Conservation (phyloP, 108 stramenopile genomes). For the Cyclotella sp. region DNA sequence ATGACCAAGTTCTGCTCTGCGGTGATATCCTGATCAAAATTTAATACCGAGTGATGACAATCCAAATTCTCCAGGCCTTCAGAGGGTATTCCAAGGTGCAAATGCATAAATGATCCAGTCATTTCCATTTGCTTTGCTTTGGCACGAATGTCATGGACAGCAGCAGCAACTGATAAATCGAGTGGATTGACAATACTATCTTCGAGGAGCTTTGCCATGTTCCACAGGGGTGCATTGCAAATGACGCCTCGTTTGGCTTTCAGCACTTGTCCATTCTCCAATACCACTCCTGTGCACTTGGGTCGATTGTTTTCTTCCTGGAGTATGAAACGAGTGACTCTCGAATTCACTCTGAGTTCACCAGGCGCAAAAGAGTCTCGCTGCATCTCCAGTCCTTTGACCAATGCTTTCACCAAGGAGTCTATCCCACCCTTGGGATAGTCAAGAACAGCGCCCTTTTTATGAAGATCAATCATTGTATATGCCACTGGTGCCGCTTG, state of each 20-base stretch:
- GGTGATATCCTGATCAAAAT: conserved; percentile 67
- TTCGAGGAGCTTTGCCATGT: conserved; percentile 72
- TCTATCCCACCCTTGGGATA: conserved; percentile 90
- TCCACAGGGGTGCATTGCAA: conserved; percentile 89
- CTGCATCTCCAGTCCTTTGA: conserved; percentile 64
- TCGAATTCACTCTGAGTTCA: conserved; percentile 60
- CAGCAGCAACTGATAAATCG: conserved; percentile 24
- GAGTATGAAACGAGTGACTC: conserved; percentile 63
- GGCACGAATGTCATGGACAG: conserved; percentile 53
- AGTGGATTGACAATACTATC: conserved; percentile 55
- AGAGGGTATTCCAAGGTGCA: conserved; percentile 86
- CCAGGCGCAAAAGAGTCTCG: conserved; percentile 43
- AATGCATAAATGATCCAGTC: conserved; percentile 90
- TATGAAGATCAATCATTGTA: conserved; percentile 89
- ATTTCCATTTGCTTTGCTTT: conserved; percentile 72
- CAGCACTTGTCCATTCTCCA: conserved; percentile 66
- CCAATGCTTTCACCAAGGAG: conserved; percentile 81
- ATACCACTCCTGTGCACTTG: conserved; percentile 69
- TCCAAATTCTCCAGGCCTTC: conserved; percentile 75
- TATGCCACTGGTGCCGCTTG: conserved; percentile 92
- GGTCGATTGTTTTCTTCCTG: conserved; percentile 62
- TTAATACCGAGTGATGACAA: conserved; percentile 87
- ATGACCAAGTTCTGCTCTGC: conserved; percentile 87
- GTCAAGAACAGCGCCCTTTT: conserved; percentile 74
- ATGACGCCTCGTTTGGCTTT: conserved; percentile 79